Evolutionary conservation across 139 green algal genomes (phyloP).

Genomic region (Chlamydomonas urium): DNA sequence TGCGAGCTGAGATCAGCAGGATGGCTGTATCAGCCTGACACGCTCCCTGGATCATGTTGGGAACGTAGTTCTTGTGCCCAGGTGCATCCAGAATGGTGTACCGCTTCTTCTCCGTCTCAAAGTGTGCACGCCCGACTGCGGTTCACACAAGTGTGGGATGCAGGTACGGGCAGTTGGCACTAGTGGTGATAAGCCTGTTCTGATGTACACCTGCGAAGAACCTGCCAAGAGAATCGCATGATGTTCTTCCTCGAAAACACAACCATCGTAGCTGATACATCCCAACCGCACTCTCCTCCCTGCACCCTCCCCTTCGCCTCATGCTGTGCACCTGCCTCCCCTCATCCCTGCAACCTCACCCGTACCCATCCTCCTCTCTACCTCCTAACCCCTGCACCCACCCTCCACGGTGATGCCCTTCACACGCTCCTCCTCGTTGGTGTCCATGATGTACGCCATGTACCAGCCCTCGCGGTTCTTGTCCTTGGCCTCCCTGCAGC

Average conservation of each 20-base stretch:
- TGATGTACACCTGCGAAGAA: background rate
- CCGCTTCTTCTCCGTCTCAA: slow-evolving; percentile 80
- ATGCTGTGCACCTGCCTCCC: too few species aligned
- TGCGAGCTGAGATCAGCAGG: slow-evolving; percentile 85
- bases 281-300: too few species aligned
- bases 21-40: slow-evolving; percentile 84
- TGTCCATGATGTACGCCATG: slow-evolving; percentile 99
- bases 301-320: background rate
- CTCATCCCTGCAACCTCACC: too few species aligned
- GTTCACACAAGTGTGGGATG: too few species aligned
- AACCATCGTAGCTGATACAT: background rate
- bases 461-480: slow-evolving; percentile 95
- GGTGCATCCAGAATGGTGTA: slow-evolving; percentile 96
- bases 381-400: too few species aligned
- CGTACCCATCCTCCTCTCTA: slow-evolving; percentile 25
- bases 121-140: slow-evolving; percentile 81
- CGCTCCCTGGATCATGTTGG: slow-evolving; percentile 90
- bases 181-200: background rate
- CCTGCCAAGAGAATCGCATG: background rate
- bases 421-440: slow-evolving; percentile 97
- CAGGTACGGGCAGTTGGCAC: background rate
- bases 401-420: slow-evolving; percentile 99
- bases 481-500: slow-evolving; percentile 18
- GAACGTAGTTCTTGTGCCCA: slow-evolving; percentile 97
- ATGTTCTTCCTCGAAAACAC: too few species aligned